phyloP scores from a whole-genome alignment of 2,329 filamentous ascomycete genomes.

The Exophiala oligosperma region DNA sequence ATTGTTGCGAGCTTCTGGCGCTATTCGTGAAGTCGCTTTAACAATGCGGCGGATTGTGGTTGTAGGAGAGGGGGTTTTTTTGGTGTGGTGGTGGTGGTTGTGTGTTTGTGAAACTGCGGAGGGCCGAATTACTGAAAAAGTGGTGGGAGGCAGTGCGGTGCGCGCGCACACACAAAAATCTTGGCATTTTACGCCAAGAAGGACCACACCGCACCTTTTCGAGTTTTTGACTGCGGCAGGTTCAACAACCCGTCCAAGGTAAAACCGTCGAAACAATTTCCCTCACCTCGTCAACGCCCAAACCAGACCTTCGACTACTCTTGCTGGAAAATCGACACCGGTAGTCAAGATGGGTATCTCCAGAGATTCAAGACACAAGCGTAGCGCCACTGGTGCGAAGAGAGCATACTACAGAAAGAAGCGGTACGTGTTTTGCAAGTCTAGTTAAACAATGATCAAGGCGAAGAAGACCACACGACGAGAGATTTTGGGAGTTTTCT shows the following conservation, averaged over 20 bases:
- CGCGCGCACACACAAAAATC: neutral
- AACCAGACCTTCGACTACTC: no score
- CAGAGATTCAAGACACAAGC: conserved; percentile 99
- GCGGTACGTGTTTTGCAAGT: conserved; percentile 44
- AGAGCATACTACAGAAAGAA: conserved; percentile 79
- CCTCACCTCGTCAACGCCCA: no score
- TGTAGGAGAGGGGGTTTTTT: neutral
- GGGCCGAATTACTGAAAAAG: no score
- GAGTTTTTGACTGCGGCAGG: no score
- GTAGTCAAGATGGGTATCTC: conserved; percentile 97
- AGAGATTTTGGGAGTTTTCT: no score
- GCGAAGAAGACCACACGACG: no score
- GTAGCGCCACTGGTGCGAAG: conserved; percentile 98
- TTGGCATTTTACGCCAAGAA: neutral
- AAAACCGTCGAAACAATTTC: conserved; percentile 51
- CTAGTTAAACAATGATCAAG: neutral
- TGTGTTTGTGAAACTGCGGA: neutral
- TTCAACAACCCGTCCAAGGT: no score
- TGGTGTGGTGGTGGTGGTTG: neutral
- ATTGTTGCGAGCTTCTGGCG: conserved; percentile 59
- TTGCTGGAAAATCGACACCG: neutral
- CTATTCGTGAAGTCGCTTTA: conserved; percentile 54
- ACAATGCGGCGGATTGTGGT: conserved; percentile 37
- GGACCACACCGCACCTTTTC: no score
- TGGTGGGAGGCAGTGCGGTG: no score